Percentiles rank a stretch among this genome's conserved stretches.
Conservation (phyloP, 345 rosid genomes). For the Boechera divaricarpa region DNA sequence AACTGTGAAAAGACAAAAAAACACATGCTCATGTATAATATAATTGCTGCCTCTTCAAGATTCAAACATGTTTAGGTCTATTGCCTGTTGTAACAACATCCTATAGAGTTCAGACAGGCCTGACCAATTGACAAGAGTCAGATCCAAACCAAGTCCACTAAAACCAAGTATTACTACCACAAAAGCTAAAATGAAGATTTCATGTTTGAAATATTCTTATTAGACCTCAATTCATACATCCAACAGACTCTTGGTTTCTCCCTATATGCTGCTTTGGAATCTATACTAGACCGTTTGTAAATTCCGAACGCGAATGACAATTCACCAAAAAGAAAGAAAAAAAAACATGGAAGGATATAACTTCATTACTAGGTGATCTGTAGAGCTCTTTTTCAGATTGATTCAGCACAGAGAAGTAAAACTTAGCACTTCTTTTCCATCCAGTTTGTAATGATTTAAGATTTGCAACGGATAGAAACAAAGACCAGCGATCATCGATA, state of each 20-base stretch:
- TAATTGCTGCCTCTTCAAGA: too few species aligned
- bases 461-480: not conserved
- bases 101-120: not conserved
- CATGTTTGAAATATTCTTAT: not conserved
- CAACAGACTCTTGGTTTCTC: too few species aligned
- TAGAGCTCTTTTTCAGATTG: conserved; percentile 24
- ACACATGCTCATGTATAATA: not conserved
- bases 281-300: not conserved
- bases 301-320: not conserved
- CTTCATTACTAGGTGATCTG: conserved; percentile 16
- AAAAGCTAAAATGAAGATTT: not conserved
- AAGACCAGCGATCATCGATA: not conserved
- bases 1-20: not conserved
- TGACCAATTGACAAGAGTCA: not conserved
- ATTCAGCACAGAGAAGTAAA: not conserved
- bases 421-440: not conserved
- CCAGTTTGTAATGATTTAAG: not conserved
- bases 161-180: not conserved
- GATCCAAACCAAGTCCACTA: not conserved
- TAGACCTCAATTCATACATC: too few species aligned
- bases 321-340: not conserved
- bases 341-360: not conserved
- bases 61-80: not conserved
- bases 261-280: not conserved
- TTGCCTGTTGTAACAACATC: not conserved